phyloP scores from a whole-genome alignment of 139 green algal species.

The Yamagishiella unicocca region DNA sequence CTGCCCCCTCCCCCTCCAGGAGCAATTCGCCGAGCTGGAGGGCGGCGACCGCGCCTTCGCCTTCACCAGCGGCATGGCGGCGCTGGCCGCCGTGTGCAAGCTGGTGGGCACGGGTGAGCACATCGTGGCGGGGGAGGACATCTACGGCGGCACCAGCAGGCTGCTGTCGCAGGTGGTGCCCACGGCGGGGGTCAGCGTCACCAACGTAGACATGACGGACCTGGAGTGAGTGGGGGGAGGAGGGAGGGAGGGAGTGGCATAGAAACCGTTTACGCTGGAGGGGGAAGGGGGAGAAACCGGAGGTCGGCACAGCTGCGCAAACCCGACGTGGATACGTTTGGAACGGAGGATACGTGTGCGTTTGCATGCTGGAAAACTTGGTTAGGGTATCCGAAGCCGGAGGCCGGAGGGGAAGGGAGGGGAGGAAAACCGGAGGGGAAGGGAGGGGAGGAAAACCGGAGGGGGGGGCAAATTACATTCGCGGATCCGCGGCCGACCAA shows the following conservation, averaged over 20 bases:
- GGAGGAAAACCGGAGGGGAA: neutral
- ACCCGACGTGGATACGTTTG: too few species aligned
- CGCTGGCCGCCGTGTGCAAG: constrained; percentile 80
- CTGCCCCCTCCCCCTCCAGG: constrained; percentile 7
- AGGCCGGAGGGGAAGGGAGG: neutral
- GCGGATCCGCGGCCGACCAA: too few species aligned
- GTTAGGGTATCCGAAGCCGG: neutral
- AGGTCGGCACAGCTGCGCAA: too few species aligned
- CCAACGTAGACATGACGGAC: constrained; percentile 94
- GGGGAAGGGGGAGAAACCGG: neutral
- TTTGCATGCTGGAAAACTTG: too few species aligned
- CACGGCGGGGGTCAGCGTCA: constrained; percentile 69
- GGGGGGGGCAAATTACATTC: too few species aligned
- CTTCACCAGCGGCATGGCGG: constrained; percentile 97
- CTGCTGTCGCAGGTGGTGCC: constrained; percentile 80
- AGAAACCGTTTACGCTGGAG: too few species aligned
- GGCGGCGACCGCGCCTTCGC: constrained; percentile 87
- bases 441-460: too few species aligned
- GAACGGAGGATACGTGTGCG: too few species aligned
- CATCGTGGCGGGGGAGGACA: constrained; percentile 94
- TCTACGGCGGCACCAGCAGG: constrained; percentile 96
- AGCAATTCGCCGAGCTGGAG: constrained; percentile 91
- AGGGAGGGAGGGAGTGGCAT: neutral
- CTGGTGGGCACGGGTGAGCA: constrained; percentile 79
- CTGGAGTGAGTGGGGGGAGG: constrained; percentile 67